Percentiles rank a stretch among this genome's conserved stretches.
phyloP scores from a whole-genome alignment of 306 rosid species.

The Lathyrus tuberosus region DNA sequence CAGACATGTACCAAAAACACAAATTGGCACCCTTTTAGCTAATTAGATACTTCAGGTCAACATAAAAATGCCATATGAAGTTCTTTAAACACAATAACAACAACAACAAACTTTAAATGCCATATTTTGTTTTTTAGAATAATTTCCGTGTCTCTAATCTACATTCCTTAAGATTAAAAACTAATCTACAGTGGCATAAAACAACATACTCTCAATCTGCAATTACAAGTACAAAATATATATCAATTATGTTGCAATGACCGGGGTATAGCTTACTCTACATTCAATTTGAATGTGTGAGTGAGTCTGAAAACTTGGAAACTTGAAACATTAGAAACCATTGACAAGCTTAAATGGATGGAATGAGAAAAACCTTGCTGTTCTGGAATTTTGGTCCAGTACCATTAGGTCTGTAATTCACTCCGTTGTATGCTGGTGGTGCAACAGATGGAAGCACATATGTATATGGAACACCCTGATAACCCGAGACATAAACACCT shows the following conservation, averaged over 20 bases:
- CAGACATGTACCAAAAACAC: constrained; percentile 3
- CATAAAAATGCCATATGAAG: constrained; percentile 14
- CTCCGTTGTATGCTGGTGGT: constrained; percentile 65
- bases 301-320: constrained; percentile 3
- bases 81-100: not conserved
- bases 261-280: not conserved
- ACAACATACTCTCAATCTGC: constrained; percentile 24
- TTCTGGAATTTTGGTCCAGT: constrained; percentile 77
- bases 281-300: constrained; percentile 21
- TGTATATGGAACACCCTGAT: constrained; percentile 67
- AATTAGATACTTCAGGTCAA: constrained; percentile 8
- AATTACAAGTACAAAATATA: constrained; percentile 10
- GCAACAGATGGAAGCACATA: constrained; percentile 78
- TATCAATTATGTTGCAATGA: constrained; percentile 28
- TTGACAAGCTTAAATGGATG: constrained; percentile 32
- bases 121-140: constrained; percentile 9
- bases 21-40: constrained; percentile 16
- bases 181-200: constrained; percentile 7
- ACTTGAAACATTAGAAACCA: constrained; percentile 37
- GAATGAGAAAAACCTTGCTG: constrained; percentile 66
- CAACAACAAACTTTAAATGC: not conserved
- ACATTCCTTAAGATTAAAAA: not conserved
- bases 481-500: constrained; percentile 71
- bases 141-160: not conserved
- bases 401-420: constrained; percentile 72